Evolutionary conservation across 768 basidiomycete species (phyloP), one percentile per base, ranked within the genome.

Genomic region (Cystobasidium tubakii): DNA sequence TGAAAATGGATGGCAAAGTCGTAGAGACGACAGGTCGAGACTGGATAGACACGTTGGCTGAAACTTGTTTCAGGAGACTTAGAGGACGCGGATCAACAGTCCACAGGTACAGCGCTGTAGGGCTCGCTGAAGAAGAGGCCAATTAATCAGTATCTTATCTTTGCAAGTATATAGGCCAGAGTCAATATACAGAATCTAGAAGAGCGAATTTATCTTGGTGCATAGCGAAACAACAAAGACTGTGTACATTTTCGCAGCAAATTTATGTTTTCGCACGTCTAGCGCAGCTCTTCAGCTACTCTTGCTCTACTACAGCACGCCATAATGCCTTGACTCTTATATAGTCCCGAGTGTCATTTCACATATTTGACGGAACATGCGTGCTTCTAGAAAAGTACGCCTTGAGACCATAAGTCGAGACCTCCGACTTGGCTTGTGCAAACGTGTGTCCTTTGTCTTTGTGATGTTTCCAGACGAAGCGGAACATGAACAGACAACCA

Each of bases 331-430:
- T n/a, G n/a, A n/a, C n/a, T n/a, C n/a, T n/a, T n/a, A n/a, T n/a
- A n/a, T n/a, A n/a, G n/a, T n/a, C n/a, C n/a, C n/a, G n/a, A n/a
- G n/a, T n/a, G n/a, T n/a, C n/a, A n/a, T n/a, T n/a, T n/a, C 29
- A 60, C 13, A 23, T 65, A 17, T 65, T 65, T 13, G 63, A 27
- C 1, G 63, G 63, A 9, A 75, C 74, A 21, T 72, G 33, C 2
- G 71, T 71, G 43, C 75, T 46, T 23, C 75, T 27, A 21, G 87
- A 89, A 82, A 93, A 92, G 82, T 93, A 93, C 31, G 90, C 87
- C 81, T 88, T 90, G 73, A 92, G 89, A 15, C 92, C 92, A 77
- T 92, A 89, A 65, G 84, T 85, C 1, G 90, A 89, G 62, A 95
- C 82, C 80, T 94, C 92, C 31, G 86, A 80, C 82, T 90, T 92